Evolutionary conservation across 257 asterid species (phyloP).

Genomic region (Capsicum rhomboideum): DNA sequence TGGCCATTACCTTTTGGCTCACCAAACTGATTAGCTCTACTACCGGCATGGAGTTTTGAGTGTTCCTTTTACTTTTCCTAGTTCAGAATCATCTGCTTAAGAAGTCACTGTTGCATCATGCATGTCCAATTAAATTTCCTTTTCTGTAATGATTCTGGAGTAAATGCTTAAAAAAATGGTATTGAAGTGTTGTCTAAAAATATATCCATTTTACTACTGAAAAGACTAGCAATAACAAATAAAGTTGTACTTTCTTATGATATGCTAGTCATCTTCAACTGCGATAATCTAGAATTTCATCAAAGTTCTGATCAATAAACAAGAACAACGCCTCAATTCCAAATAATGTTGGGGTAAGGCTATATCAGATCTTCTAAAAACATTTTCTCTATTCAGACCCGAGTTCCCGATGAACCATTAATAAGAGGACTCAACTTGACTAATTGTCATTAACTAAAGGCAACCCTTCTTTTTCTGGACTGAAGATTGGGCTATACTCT

Average conservation of each 20-base stretch:
- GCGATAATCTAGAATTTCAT: neutral
- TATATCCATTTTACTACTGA: neutral
- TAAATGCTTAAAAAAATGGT: neutral
- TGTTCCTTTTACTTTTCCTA: neutral
- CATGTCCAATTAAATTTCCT: neutral
- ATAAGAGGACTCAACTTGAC: neutral
- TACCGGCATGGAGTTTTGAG: constrained; percentile 34
- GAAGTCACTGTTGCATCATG: neutral
- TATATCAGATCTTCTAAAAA: neutral
- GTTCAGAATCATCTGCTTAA: neutral
- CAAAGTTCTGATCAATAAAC: neutral
- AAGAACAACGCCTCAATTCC: neutral
- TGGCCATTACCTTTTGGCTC: constrained; percentile 53
- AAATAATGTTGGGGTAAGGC: neutral
- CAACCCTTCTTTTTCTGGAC: neutral
- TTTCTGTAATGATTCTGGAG: neutral
- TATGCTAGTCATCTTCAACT: neutral
- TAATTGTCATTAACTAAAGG: neutral
- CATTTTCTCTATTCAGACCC: neutral
- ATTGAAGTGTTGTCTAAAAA: neutral
- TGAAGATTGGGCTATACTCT: neutral
- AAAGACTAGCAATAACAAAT: neutral
- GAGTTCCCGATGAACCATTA: neutral
- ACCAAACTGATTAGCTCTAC: constrained; percentile 40
- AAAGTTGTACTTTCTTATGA: neutral